phyloP scores from a whole-genome alignment of 257 asterid species.

The Marsdenia floribunda region DNA sequence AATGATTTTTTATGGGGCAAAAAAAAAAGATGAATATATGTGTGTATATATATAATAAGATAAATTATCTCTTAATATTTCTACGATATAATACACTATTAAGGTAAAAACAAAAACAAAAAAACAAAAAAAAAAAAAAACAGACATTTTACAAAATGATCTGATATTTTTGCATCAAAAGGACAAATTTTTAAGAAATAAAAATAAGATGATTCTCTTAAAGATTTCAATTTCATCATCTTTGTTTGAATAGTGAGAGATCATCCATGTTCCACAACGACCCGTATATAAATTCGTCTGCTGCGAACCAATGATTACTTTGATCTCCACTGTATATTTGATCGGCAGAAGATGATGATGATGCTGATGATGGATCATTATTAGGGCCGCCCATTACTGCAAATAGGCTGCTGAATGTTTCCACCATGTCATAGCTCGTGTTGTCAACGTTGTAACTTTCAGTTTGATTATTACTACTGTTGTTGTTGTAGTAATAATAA shows the following conservation, averaged over 20 bases:
- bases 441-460: conserved; percentile 16
- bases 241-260: conserved; percentile 9
- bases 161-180: neutral
- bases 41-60: too few species aligned
- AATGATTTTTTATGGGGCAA: too few species aligned
- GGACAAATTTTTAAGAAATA: neutral
- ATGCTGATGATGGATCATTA: neutral
- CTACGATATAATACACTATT: too few species aligned
- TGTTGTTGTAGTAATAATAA: neutral
- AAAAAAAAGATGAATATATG: too few species aligned
- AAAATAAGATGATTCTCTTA: neutral
- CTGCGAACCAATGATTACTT: conserved; percentile 15
- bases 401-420: neutral
- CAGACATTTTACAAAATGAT: neutral
- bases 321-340: conserved; percentile 9
- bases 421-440: conserved; percentile 14
- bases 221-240: neutral
- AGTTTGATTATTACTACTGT: conserved; percentile 1
- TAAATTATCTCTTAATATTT: too few species aligned
- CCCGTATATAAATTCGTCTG: conserved; percentile 18
- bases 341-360: neutral
- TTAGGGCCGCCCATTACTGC: neutral
- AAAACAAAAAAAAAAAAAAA: too few species aligned
- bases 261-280: conserved; percentile 29
- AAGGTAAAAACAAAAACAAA: too few species aligned